Base-by-base conservation (phyloP, 2,329 filamentous ascomycete species). In the Arachnomyces sp. region DNA sequence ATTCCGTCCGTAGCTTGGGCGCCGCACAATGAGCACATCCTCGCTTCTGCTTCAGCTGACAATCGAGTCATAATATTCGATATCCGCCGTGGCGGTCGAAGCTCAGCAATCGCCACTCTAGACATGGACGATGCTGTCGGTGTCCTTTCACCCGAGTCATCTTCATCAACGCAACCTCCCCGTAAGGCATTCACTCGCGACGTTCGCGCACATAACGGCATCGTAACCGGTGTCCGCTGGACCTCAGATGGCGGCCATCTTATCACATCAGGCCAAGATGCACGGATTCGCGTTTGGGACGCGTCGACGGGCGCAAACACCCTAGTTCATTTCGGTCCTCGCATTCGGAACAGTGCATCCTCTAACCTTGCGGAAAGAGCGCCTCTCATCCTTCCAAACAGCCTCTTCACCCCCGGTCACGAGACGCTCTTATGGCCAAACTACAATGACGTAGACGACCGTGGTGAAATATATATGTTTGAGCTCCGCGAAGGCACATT, bases 1-100 rank as follows among this genome's bases (percentile, higher is more conserved):
- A 74, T 87, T 1, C 65, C 87, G 4, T 76, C 81, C 0, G 71
- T 84, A 1, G 74, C 80, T 3, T 96, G 92, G 92, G 90, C 86
- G 42, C 89, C 89, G 0, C 75, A 77, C 4, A 72, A 82, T 35
- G 85, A 89, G 34, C 77, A 95, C 54, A 70, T 93, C 3, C 74
- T 96, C 2, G 86, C 84, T 7, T 90, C 85, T 37, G 87, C 86
- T 1, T 84, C 86, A n/a, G 77, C 81, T 1, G 89, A 96, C 56
- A 89, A 89, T 14, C 82, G 79, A 7, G 79, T 89, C 2, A 78
- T 88, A 15, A 69, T 95, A 28, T 96, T 90, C 82, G 90, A 96
- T 58, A 77, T 95, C 17, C 75, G 90, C 3, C 80, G 85, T 25
- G 84, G 86, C 21, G 63, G 63, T 7, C 58, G 61, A 40, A 82